phyloP scores from a whole-genome alignment of 257 asterid genomes.

The Anisodus tanguticus region DNA sequence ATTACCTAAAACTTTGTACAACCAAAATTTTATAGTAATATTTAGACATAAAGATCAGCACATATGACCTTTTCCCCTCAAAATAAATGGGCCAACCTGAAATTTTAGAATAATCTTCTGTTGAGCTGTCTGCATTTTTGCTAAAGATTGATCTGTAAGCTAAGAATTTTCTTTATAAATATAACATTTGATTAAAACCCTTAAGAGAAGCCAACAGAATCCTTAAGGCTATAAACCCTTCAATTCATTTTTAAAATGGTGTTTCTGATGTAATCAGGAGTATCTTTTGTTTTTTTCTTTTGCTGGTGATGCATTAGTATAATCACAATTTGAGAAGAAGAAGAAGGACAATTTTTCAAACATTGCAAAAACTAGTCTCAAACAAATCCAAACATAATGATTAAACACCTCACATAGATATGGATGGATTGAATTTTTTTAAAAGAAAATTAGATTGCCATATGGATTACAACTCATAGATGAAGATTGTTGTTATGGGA shows the following conservation, averaged over 20 bases:
- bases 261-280: slow-evolving; percentile 7
- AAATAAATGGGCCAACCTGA: slow-evolving; percentile 5
- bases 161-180: not conserved
- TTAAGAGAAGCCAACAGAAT: not conserved
- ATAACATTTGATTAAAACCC: not conserved
- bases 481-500: not conserved
- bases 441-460: slow-evolving; percentile 1
- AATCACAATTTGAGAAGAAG: slow-evolving; percentile 8
- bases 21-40: not conserved
- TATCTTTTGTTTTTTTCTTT: not conserved
- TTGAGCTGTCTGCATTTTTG: slow-evolving; percentile 21
- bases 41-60: not conserved
- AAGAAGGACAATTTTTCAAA: not conserved
- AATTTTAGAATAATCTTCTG: slow-evolving; percentile 13
- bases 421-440: not conserved
- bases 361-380: too few relatives aligned
- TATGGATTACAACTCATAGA: slow-evolving; percentile 16
- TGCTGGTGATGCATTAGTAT: not conserved
- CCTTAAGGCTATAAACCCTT: not conserved
- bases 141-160: not conserved
- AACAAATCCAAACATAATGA: not conserved
- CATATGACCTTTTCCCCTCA: not conserved
- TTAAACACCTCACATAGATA: not conserved
- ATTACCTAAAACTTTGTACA: not conserved
- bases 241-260: not conserved